Evolutionary conservation across 2,329 filamentous ascomycete genomes (phyloP).

Genomic region (Verruconis gallopava): DNA sequence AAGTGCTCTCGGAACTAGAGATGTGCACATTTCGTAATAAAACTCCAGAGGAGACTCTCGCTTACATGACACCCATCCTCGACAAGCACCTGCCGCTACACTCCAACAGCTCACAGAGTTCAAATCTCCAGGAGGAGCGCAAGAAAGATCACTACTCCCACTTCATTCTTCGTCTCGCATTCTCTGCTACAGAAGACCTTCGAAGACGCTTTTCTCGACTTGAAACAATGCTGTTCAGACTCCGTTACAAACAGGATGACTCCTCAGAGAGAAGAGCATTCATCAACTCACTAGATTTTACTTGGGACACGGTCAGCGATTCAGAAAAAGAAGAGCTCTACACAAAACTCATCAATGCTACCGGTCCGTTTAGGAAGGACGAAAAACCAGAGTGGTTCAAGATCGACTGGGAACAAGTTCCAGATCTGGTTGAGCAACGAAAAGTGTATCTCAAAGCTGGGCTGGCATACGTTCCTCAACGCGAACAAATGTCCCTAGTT

Average conservation of each 20-base stretch:
- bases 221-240: constrained; percentile 78
- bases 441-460: constrained; percentile 65
- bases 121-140: constrained; percentile 54
- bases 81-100: constrained; percentile 77
- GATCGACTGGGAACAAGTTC: constrained; percentile 88
- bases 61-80: constrained; percentile 74
- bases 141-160: constrained; percentile 97
- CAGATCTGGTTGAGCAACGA: constrained; percentile 72
- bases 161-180: constrained; percentile 89
- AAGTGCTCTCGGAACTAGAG: constrained; percentile 84
- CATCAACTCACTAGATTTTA: constrained; percentile 60
- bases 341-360: constrained; percentile 48
- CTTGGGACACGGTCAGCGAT: constrained; percentile 72
- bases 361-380: constrained; percentile 17
- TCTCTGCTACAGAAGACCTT: constrained; percentile 81
- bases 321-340: constrained; percentile 62
- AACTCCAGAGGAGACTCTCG: constrained; percentile 63
- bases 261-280: constrained; percentile 60
- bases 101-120: constrained; percentile 53
- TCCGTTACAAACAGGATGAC: constrained; percentile 71
- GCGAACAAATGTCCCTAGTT: constrained; percentile 81
- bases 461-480: constrained; percentile 80
- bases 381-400: constrained; percentile 92
- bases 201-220: constrained; percentile 73
- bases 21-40: constrained; percentile 92